Conservation (phyloP, 2,329 filamentous ascomycete species). For the Leptographium lundbergii region DNA sequence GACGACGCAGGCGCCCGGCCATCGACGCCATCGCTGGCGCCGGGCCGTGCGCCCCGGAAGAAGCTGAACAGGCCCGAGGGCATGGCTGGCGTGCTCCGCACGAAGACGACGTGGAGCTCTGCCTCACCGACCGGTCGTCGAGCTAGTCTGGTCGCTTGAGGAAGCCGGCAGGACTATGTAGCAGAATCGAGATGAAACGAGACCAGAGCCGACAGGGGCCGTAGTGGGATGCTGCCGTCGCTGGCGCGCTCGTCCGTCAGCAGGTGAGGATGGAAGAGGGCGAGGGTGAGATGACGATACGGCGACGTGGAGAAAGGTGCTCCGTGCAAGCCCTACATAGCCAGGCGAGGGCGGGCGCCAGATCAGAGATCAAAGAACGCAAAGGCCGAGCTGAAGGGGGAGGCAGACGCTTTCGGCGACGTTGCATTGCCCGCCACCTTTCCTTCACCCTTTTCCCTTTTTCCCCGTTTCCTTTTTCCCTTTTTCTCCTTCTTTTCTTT, state of each 20-base stretch:
- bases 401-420: conserved; percentile 9
- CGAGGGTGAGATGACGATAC: not conserved
- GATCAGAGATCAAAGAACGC: not conserved
- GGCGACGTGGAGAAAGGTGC: not conserved
- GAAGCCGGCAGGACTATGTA: not conserved
- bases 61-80: conserved; percentile 2
- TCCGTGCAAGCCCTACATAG: not conserved
- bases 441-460: conserved; percentile 2
- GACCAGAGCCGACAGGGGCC: too few species aligned
- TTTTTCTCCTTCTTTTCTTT: not conserved
- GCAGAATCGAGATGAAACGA: not conserved
- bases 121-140: not conserved
- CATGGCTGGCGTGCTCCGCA: not conserved
- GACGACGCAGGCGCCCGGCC: not conserved
- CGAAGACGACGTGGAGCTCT: not conserved
- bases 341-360: not conserved
- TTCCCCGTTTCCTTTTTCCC: not conserved
- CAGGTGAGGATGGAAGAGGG: too few species aligned
- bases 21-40: not conserved
- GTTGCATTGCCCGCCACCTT: not conserved
- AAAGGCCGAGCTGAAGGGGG: not conserved
- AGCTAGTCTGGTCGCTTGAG: not conserved
- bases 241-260: too few species aligned
- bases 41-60: not conserved
- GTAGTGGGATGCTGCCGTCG: too few species aligned